Percentiles rank a stretch among this genome's conserved stretches.
Evolutionary conservation across 2,329 filamentous ascomycete genomes (phyloP).

Genomic region (Sarocladiaceae sp.): DNA sequence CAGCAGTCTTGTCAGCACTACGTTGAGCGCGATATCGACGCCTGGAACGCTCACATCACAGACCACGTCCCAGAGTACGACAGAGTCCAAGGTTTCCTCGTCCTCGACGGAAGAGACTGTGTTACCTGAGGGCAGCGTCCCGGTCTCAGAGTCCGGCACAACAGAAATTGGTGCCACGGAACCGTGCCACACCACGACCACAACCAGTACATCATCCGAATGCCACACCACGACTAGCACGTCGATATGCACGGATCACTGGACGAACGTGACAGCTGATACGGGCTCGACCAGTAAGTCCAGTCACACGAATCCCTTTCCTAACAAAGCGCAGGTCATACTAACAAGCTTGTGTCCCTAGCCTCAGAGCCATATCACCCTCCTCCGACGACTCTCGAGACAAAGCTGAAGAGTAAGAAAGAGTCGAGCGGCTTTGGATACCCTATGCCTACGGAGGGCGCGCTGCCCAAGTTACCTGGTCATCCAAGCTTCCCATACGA

Average conservation of each 20-base stretch:
- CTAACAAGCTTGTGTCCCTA: background rate
- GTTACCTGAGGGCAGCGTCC: background rate
- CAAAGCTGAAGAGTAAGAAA: slow-evolving; percentile 1
- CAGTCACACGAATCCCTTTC: background rate
- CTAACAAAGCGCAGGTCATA: background rate
- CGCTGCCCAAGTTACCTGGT: background rate
- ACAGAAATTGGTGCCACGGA: background rate
- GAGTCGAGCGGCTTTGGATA: background rate
- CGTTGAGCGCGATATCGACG: no score
- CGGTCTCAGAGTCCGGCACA: background rate
- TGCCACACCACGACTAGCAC: slow-evolving; percentile 7
- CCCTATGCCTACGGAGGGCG: background rate
- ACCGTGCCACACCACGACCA: slow-evolving; percentile 3
- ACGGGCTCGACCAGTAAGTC: background rate
- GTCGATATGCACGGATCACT: slow-evolving; percentile 4
- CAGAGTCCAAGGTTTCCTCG: background rate
- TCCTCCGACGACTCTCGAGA: background rate
- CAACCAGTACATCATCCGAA: background rate
- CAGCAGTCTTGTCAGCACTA: no score
- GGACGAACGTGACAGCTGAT: slow-evolving; percentile 2
- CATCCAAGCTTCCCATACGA: slow-evolving; percentile 3
- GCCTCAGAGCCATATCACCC: background rate
- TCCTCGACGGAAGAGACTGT: background rate
- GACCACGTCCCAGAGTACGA: background rate
- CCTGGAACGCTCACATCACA: background rate